A percentile compares a stretch with the other conserved stretches of the same genome.
phyloP scores from a whole-genome alignment of 2,329 filamentous ascomycete species.

The Ascochyta pisi region DNA sequence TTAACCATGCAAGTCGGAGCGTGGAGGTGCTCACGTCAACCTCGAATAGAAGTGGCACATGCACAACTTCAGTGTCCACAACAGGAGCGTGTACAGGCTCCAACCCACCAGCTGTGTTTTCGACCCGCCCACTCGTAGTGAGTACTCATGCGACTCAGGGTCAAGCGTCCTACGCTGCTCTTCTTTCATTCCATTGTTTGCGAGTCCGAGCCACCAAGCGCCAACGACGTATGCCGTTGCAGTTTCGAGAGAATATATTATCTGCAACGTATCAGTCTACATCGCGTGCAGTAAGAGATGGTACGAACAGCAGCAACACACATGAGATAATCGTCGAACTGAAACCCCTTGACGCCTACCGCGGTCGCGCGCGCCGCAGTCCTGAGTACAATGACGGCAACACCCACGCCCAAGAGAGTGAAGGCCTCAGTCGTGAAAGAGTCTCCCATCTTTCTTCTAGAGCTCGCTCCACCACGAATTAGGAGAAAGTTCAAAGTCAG shows the following conservation, averaged over 20 bases:
- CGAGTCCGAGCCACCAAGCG: conserved; percentile 58
- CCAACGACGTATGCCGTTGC: conserved; percentile 59
- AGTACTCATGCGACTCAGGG: conserved; percentile 56
- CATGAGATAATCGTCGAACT: conserved; percentile 67
- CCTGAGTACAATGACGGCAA: conserved; percentile 60
- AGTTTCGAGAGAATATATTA: conserved; percentile 61
- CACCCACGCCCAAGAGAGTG: conserved; percentile 23
- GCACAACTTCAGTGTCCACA: conserved; percentile 63
- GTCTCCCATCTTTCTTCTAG: conserved; percentile 9
- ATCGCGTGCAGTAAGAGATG: not conserved
- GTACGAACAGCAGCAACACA: conserved; percentile 58
- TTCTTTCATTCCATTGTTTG: conserved; percentile 45
- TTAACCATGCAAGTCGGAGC: not conserved
- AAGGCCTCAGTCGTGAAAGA: conserved; percentile 26
- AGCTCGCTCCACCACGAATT: not conserved
- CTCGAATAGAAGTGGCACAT: conserved; percentile 65
- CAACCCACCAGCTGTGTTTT: conserved; percentile 63
- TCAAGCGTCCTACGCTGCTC: conserved; percentile 56
- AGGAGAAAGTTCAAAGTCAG: conserved; percentile 1
- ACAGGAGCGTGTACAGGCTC: conserved; percentile 60
- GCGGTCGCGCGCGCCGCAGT: conserved; percentile 57
- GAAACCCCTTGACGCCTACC: conserved; percentile 59
- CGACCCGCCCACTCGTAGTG: conserved; percentile 59
- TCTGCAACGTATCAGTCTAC: conserved; percentile 39
- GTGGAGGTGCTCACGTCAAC: conserved; percentile 39